Evolutionary conservation across 2,329 filamentous ascomycete species (phyloP), one percentile per base, ranked within the genome.

Genomic region (Talaromyces pinophilus): DNA sequence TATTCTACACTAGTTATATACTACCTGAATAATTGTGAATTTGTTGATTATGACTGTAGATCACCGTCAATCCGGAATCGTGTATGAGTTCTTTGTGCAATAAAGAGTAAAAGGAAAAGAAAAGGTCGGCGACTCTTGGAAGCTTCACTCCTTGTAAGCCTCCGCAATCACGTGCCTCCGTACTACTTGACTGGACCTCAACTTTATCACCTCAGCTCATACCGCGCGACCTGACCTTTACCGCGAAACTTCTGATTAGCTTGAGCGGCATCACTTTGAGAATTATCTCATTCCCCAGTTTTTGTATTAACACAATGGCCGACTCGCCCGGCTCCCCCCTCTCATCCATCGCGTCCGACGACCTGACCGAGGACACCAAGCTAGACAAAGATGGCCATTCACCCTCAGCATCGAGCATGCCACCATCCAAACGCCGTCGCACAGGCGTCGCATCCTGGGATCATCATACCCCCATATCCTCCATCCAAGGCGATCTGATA

Each of bases 301-400:
- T 13, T 40, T 7, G 7, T 7, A 57, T 57, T 11, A 40, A n/a
- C 59, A 72, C 70, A 67, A 84, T 83, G 81, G 78, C 81, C 62
- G 82, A 87, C 75, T 88, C 86, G 11, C 85, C 87, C 13, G 85
- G 81, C 63, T 89, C 87, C 40, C 86, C 87, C 46, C 85, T 91
- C 71, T 90, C 88, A 61, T 86, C 87, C 68, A 84, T 88, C 69
- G 85, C 84, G 69, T 88, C 86, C 57, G 87, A 88, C 70, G 85
- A 87, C 67, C 86, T 89, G 75, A 82, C 83, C 75, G 87, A 87
- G 71, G 86, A 85, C 71, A 82, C 82, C 76, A 86, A 82, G 77
- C 82, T 80, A 68, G 80, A 82, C 62, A 79, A 82, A 71, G 80
- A 82, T 70, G 82, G 82, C 67, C 81, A 81, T 68, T 80, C 78